A percentile compares a stretch with the other conserved stretches of the same genome.
Evolutionary conservation across 2,329 filamentous ascomycete genomes (phyloP).

Genomic region (Scortechinia acanthostroma): DNA sequence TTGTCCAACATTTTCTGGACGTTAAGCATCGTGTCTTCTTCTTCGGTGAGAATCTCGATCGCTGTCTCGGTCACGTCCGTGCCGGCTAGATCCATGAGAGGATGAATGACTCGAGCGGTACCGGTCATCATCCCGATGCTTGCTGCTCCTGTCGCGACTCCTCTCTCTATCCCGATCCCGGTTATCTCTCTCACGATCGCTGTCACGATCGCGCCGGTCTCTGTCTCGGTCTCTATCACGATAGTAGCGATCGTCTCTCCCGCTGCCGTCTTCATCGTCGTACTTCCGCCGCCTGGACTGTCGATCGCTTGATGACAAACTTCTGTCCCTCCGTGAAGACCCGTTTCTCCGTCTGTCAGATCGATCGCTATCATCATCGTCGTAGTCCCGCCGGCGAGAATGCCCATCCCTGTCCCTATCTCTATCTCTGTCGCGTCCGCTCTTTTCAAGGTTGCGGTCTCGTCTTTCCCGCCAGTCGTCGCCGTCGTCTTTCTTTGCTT

Average conservation of each 20-base stretch:
- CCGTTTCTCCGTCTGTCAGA: not conserved
- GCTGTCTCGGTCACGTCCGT: not conserved
- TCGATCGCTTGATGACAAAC: not conserved
- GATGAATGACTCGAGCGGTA: not conserved
- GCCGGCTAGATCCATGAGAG: not conserved
- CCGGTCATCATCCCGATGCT: not conserved
- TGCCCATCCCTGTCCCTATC: conserved; percentile 21
- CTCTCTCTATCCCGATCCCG: not conserved
- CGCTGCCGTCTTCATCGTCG: not conserved
- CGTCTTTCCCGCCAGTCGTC: not conserved
- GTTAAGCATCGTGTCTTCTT: not conserved
- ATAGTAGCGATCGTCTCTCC: conserved; percentile 6
- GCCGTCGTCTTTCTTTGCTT: conserved; percentile 15
- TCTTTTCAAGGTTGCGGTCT: not conserved
- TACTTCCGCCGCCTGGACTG: not conserved
- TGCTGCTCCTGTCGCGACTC: not conserved
- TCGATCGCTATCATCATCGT: conserved; percentile 3
- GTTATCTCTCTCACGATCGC: not conserved
- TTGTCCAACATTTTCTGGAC: no score
- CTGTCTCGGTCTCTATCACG: conserved; percentile 19
- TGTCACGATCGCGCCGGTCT: not conserved
- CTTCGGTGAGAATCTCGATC: not conserved
- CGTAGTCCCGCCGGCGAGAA: conserved; percentile 13
- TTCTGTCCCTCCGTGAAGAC: not conserved
- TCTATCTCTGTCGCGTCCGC: conserved; percentile 18